Conservation (phyloP, 495 filamentous ascomycete genomes). For the Aspergillus sparsus region DNA sequence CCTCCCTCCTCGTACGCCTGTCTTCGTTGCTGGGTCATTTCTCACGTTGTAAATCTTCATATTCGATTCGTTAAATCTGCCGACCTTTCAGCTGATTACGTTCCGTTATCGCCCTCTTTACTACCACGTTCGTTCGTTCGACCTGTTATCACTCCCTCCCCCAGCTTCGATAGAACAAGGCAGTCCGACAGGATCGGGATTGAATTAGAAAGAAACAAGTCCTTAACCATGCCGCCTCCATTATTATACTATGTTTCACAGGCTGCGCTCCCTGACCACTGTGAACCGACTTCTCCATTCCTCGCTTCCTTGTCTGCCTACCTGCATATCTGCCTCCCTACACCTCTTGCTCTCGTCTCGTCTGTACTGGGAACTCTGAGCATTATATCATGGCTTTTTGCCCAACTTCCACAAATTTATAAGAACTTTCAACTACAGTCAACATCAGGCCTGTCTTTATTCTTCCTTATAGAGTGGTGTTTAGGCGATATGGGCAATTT, state of each 20-base stretch:
- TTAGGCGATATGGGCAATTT: constrained; percentile 70
- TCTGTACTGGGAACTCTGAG: constrained; percentile 63
- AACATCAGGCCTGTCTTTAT: constrained; percentile 67
- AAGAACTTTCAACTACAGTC: constrained; percentile 68
- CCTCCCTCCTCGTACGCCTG: neutral
- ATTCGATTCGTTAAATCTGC: neutral
- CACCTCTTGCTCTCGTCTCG: constrained; percentile 65
- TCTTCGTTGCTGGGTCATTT: neutral
- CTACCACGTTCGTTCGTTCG: neutral
- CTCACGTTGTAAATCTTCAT: neutral
- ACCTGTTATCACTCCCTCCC: neutral
- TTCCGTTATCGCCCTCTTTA: constrained; percentile 8
- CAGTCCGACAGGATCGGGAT: neutral
- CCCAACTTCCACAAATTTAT: constrained; percentile 72
- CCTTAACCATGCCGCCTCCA: constrained; percentile 32
- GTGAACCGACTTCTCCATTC: constrained; percentile 61
- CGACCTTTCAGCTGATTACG: neutral
- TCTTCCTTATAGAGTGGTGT: constrained; percentile 70
- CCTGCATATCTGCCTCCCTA: constrained; percentile 68
- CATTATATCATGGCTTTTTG: constrained; percentile 75
- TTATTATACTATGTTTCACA: constrained; percentile 32
- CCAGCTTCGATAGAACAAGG: neutral
- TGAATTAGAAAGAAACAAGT: neutral
- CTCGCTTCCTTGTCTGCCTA: constrained; percentile 58
- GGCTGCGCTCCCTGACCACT: constrained; percentile 57